phyloP scores from a whole-genome alignment of 768 basidiomycete genomes.

The Tricholoma hemisulphureum region DNA sequence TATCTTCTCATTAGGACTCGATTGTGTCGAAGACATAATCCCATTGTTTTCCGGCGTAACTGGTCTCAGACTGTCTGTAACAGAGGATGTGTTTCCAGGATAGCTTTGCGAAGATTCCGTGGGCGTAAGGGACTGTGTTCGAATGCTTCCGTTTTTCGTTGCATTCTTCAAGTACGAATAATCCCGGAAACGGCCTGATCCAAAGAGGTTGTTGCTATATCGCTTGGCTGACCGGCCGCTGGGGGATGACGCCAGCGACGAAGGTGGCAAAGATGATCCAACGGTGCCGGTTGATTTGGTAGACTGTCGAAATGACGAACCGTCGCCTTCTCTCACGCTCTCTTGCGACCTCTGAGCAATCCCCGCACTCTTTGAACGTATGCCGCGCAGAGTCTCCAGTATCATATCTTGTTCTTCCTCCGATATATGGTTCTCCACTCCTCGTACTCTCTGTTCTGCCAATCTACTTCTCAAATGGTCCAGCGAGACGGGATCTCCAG shows the following conservation, averaged over 20 bases:
- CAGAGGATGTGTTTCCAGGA: conserved; percentile 37
- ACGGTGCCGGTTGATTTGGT: conserved; percentile 30
- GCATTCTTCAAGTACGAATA: conserved; percentile 66
- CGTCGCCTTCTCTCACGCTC: conserved; percentile 29
- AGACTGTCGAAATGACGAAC: conserved; percentile 28
- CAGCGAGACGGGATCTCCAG: conserved; percentile 64
- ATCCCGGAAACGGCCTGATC: conserved; percentile 77
- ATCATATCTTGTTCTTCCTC: conserved; percentile 87
- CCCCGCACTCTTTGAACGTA: conserved; percentile 35
- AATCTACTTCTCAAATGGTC: conserved; percentile 65
- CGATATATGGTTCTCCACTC: conserved; percentile 64
- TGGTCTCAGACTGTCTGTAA: conserved; percentile 48
- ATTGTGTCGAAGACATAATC: conserved; percentile 39
- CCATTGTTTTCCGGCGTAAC: conserved; percentile 54
- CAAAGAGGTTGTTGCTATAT: conserved; percentile 85
- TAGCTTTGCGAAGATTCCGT: conserved; percentile 40
- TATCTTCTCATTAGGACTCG: conserved; percentile 38
- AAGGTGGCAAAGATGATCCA: conserved; percentile 38
- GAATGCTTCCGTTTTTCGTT: conserved; percentile 39
- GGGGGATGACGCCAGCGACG: conserved; percentile 44
- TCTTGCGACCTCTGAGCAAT: conserved; percentile 36
- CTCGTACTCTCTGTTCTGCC: conserved; percentile 73
- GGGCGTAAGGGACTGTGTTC: conserved; percentile 49
- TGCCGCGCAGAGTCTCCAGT: conserved; percentile 62
- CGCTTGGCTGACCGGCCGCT: conserved; percentile 56